Percentiles rank a stretch among this genome's conserved stretches.
These are phyloP conservation scores for Annona squamosa DNA, from an alignment of 164 flowering plant species.

Conservation along the genomic window DNA sequence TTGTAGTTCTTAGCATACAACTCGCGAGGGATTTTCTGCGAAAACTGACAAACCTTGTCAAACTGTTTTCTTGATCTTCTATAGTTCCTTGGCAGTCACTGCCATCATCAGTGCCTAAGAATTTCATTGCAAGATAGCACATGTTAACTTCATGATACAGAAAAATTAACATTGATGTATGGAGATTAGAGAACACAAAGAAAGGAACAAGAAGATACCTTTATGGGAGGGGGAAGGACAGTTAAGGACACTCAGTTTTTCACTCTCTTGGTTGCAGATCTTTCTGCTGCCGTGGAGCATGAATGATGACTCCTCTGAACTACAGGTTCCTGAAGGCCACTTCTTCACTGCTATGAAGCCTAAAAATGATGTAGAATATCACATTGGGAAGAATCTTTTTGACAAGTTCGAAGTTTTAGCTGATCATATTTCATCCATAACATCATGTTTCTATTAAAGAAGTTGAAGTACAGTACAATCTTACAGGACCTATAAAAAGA, in stretches of 20 bases:
- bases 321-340: constrained; percentile 22
- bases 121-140: constrained; percentile 2
- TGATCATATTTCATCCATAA: background rate
- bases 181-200: constrained; percentile 3
- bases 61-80: constrained; percentile 42
- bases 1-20: background rate
- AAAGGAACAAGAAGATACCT: constrained; percentile 19
- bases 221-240: constrained; percentile 24
- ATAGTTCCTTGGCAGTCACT: constrained; percentile 23
- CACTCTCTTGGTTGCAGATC: constrained; percentile 19
- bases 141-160: background rate
- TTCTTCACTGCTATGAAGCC: constrained; percentile 22
- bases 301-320: constrained; percentile 18
- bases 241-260: constrained; percentile 15
- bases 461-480: too few relatives aligned
- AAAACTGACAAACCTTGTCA: constrained; percentile 39
- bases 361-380: constrained; percentile 22
- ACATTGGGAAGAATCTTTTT: background rate
- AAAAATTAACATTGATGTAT: background rate
- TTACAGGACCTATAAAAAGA: too few relatives aligned
- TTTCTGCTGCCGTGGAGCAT: constrained; percentile 27
- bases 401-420: background rate
- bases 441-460: background rate
- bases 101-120: constrained; percentile 34
- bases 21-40: background rate